These are phyloP conservation scores for Lentinula novae-zelandiae DNA, from an alignment of 1,284 basidiomycete species.

Conservation along the genomic window DNA sequence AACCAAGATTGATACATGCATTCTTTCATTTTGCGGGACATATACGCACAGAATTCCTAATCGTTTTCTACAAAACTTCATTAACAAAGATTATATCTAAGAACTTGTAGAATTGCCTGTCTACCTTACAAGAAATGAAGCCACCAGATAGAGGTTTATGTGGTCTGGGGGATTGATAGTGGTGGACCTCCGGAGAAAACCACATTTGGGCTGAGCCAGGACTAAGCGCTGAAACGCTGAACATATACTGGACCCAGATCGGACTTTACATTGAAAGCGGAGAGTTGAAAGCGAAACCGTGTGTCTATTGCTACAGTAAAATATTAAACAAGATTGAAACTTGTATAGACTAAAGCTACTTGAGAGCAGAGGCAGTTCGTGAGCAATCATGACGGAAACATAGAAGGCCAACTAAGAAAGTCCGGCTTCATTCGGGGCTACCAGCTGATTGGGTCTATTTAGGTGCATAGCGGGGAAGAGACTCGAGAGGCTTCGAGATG, in stretches of 20 bases:
- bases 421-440: not conserved
- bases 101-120: not conserved
- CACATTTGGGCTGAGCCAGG: not conserved
- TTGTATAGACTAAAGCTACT: too few relatives aligned
- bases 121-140: not conserved
- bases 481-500: constrained; percentile 52
- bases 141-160: not conserved
- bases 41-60: not conserved
- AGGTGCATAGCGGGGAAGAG: constrained; percentile 49
- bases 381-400: not conserved
- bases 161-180: not conserved
- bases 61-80: not conserved
- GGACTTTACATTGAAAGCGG: too few relatives aligned
- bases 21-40: not conserved
- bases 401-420: not conserved
- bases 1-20: not conserved
- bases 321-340: not conserved
- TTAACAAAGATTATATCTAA: too few relatives aligned
- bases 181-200: not conserved
- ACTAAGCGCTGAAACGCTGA: not conserved
- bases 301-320: not conserved
- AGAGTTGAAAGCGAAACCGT: not conserved
- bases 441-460: constrained; percentile 6
- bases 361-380: not conserved
- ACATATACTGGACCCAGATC: too few relatives aligned